Evolutionary conservation across 139 green algal genomes (phyloP).

Genomic region (Chlorella sp.): DNA sequence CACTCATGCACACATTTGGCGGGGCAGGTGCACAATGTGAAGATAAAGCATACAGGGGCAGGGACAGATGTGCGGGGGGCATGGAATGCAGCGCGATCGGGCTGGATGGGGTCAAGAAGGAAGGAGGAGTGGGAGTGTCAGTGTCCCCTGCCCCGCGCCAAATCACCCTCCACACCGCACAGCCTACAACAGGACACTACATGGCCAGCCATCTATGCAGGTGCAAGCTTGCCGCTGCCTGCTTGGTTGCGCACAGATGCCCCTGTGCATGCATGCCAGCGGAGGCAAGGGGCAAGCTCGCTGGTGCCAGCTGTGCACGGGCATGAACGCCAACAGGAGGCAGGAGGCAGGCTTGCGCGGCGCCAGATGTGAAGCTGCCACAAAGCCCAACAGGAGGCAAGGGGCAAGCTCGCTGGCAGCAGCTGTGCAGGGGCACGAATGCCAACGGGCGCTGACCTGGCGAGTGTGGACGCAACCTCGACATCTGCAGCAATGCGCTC

Average conservation of each 20-base stretch:
- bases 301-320: no score
- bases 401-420: no score
- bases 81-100: background rate
- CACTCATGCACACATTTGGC: background rate
- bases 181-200: no score
- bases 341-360: background rate
- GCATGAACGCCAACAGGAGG: background rate
- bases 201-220: no score
- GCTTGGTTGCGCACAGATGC: no score
- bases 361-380: background rate
- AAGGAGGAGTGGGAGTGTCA: background rate
- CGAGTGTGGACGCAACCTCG: conserved; percentile 19
- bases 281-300: no score
- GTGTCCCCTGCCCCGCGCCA: no score
- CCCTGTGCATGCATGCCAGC: no score
- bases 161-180: no score
- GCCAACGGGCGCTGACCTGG: conserved; percentile 34
- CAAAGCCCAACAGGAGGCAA: background rate
- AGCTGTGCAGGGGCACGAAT: background rate
- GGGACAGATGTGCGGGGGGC: no score
- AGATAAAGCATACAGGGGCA: background rate
- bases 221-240: no score
- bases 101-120: background rate
- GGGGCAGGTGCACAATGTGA: no score
- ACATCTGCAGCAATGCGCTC: conserved; percentile 22